Evolutionary conservation across 1,139 yeast species (phyloP).

Genomic region (Lodderomyces theae): DNA sequence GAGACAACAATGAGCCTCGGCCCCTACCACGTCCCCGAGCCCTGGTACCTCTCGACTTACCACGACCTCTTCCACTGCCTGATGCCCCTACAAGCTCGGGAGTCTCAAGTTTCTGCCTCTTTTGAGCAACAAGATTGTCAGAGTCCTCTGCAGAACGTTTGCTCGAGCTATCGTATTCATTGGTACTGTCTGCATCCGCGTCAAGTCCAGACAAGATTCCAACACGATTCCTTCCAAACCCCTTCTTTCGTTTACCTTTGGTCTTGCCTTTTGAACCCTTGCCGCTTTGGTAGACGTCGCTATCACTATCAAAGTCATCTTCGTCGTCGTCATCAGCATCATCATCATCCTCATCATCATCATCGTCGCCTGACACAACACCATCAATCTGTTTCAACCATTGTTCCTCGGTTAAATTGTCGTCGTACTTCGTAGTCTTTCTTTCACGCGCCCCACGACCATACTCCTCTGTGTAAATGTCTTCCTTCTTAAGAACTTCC

Average conservation of each 20-base stretch:
- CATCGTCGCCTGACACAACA: conserved; percentile 36
- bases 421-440: conserved; percentile 59
- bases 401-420: conserved; percentile 72
- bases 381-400: conserved; percentile 67
- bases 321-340: no score
- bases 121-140: conserved; percentile 15
- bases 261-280: conserved; percentile 9
- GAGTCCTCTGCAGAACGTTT: conserved; percentile 16
- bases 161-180: conserved; percentile 4
- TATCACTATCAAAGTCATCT: conserved; percentile 21
- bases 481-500: conserved; percentile 47
- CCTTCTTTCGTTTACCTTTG: conserved; percentile 11
- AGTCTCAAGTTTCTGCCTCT: conserved; percentile 30
- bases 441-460: conserved; percentile 70
- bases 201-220: not conserved
- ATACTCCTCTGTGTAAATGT: conserved; percentile 40
- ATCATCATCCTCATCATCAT: conserved; percentile 15
- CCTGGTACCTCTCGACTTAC: conserved; percentile 26
- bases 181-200: not conserved
- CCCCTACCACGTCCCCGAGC: conserved; percentile 27
- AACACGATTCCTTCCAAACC: conserved; percentile 1
- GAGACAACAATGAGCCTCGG: conserved; percentile 28
- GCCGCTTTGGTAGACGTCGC: conserved; percentile 19
- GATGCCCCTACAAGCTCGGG: conserved; percentile 20
- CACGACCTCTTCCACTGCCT: conserved; percentile 16